These are phyloP conservation scores for Brassica nigra DNA, from an alignment of 345 rosid genomes.

Conservation along the genomic window DNA sequence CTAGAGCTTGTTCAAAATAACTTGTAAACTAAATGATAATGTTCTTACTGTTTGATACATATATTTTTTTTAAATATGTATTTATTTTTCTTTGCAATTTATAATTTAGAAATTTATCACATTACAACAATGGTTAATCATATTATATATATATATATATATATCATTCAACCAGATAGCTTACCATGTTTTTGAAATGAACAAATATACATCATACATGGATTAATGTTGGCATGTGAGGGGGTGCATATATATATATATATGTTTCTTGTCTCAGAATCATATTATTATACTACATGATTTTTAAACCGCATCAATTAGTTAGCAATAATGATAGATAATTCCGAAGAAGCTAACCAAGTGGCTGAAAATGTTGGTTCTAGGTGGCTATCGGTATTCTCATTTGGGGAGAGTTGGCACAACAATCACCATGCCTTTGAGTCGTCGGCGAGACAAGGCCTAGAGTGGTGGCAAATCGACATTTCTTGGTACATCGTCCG, in stretches of 20 bases:
- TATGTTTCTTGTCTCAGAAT: not conserved
- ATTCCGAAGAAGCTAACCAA: not conserved
- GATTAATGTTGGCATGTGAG: not conserved
- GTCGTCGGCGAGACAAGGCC: conserved; percentile 45
- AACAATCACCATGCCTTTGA: conserved; percentile 44
- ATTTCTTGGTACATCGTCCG: conserved; percentile 42
- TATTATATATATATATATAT: too few relatives aligned
- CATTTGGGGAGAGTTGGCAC: conserved; percentile 46
- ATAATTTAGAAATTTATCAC: not conserved
- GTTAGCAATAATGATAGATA: not conserved
- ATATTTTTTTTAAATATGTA: too few relatives aligned
- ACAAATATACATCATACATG: not conserved
- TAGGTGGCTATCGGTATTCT: conserved; percentile 44
- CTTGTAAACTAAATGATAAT: not conserved
- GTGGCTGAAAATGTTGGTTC: conserved; percentile 9
- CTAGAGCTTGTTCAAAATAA: not conserved
- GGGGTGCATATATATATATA: not conserved
- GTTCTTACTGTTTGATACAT: not conserved
- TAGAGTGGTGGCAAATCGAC: conserved; percentile 45
- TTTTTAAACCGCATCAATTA: not conserved
- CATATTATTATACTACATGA: not conserved
- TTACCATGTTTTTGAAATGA: not conserved
- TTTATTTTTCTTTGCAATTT: not conserved
- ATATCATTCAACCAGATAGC: not conserved
- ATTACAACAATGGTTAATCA: not conserved